Percentiles rank a stretch among this genome's conserved stretches.
phyloP scores from a whole-genome alignment of 2,329 filamentous ascomycete genomes.

The Phaeomoniella chlamydospora region DNA sequence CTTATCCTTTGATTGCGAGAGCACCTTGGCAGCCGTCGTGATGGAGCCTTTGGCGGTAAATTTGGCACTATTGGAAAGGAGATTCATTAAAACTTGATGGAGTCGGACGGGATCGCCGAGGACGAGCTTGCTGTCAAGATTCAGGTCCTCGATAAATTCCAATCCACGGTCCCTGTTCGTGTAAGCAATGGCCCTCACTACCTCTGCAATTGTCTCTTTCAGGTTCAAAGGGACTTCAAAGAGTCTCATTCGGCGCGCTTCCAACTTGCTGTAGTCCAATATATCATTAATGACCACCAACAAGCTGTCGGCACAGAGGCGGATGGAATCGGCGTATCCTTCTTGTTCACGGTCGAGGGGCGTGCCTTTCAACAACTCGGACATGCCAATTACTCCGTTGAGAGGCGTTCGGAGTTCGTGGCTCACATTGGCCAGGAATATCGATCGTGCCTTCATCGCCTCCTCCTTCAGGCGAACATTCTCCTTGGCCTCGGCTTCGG shows the following conservation, averaged over 20 bases:
- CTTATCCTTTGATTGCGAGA: conserved; percentile 53
- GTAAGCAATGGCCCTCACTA: conserved; percentile 47
- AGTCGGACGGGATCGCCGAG: conserved; percentile 75
- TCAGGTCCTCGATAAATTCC: conserved; percentile 50
- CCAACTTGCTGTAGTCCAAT: conserved; percentile 73
- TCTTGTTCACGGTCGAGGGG: conserved; percentile 42
- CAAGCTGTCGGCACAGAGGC: conserved; percentile 57
- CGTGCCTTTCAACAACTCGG: conserved; percentile 49
- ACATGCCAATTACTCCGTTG: conserved; percentile 92
- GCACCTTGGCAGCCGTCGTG: conserved; percentile 63
- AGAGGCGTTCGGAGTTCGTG: conserved; percentile 82
- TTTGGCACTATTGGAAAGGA: conserved; percentile 86
- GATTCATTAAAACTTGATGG: conserved; percentile 55
- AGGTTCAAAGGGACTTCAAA: conserved; percentile 75
- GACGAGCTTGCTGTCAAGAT: conserved; percentile 49
- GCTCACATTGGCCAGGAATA: conserved; percentile 89
- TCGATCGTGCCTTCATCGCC: conserved; percentile 61
- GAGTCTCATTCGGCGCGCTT: conserved; percentile 75
- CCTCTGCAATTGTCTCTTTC: conserved; percentile 50
- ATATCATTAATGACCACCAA: conserved; percentile 87
- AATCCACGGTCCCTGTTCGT: conserved; percentile 47
- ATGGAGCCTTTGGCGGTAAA: conserved; percentile 81
- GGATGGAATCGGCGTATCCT: conserved; percentile 48
- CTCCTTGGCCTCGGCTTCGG: conserved; percentile 48
- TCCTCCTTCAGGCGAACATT: conserved; percentile 55